phyloP scores from a whole-genome alignment of 2,329 filamentous ascomycete species.

The Hysterium pulicare region DNA sequence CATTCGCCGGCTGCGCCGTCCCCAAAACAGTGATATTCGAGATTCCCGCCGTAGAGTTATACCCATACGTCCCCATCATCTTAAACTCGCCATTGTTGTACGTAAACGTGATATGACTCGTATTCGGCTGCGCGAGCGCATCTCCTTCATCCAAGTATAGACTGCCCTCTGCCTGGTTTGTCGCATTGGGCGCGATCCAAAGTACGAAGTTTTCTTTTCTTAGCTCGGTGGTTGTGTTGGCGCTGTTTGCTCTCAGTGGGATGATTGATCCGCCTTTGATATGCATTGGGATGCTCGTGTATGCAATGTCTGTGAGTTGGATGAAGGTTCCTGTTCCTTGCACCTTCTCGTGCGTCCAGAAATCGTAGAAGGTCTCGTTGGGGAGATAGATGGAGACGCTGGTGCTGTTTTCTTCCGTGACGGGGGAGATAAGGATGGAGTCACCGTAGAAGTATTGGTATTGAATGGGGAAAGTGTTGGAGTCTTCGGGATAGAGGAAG shows the following conservation, averaged over 20 bases:
- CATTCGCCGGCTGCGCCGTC: background rate
- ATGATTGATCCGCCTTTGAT: constrained; percentile 63
- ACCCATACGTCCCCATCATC: constrained; percentile 56
- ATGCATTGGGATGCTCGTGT: constrained; percentile 60
- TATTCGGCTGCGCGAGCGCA: constrained; percentile 56
- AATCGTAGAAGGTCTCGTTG: constrained; percentile 59
- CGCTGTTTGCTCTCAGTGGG: constrained; percentile 54
- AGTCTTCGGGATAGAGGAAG: constrained; percentile 63
- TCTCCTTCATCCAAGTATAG: constrained; percentile 78
- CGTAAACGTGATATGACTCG: constrained; percentile 57
- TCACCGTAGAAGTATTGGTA: constrained; percentile 59
- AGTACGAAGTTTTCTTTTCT: constrained; percentile 68
- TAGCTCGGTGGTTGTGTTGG: constrained; percentile 62
- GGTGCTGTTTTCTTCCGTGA: constrained; percentile 52
- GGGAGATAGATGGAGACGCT: constrained; percentile 56
- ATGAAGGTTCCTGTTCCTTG: constrained; percentile 46
- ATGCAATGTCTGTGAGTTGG: constrained; percentile 46
- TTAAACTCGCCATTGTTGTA: constrained; percentile 55
- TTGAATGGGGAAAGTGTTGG: constrained; percentile 49
- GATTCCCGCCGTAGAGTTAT: constrained; percentile 27
- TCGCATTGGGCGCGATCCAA: constrained; percentile 61
- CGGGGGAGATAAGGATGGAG: constrained; percentile 54
- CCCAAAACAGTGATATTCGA: constrained; percentile 28
- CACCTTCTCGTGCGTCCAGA: constrained; percentile 50
- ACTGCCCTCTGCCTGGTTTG: constrained; percentile 63